Base-by-base conservation (phyloP, 2,329 filamentous ascomycete species). In the Fusarium sublunatum region DNA sequence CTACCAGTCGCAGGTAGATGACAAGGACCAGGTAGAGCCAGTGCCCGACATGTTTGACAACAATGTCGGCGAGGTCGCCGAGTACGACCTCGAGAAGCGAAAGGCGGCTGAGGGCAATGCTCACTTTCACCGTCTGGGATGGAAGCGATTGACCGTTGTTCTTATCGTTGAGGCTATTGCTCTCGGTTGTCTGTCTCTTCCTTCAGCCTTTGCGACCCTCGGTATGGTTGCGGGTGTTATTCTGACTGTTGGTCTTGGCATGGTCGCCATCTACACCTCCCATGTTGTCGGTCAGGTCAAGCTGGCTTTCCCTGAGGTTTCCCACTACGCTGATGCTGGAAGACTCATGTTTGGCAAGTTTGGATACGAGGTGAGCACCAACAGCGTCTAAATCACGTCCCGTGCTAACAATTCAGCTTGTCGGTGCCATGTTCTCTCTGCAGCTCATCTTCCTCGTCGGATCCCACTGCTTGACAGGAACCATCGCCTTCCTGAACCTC, bases 401-500 rank as follows among this genome's bases (percentile, higher is more conserved):
- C 6, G 13, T 29, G 15, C 57, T 61, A 15, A 61, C 25, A 6
- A 2, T 22, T 0, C 4, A 61, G 56, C 19, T 91, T 29, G 77
- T 90, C 40, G 87, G 87, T 24, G 75, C 79, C 61, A 87, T 84
- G 62, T 88, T 89, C 67, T 77, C 83, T 9, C 74, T 91, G 15
- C 86, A 91, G 74, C 78, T 91, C 35, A 77, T 89, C 52, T 90
- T 92, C 76, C 83, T 90, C 67, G 87, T 89, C 75, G 87, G 84
- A 31, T 89, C 88, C n/a, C 90, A 92, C 75, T 80, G 90, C 47
- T 77, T 91, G 60, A 90, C 88, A 0, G 91, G 91, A 64, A 83
- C 83, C 29, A 88, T 91, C 68, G 88, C 88, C 65, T 84, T 91
- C 75, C 87, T 87, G 67, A 86, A 82, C 46, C 79, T 91, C 47